phyloP scores from a whole-genome alignment of 305 asterid species.

The Solanum aculeatissimum region DNA sequence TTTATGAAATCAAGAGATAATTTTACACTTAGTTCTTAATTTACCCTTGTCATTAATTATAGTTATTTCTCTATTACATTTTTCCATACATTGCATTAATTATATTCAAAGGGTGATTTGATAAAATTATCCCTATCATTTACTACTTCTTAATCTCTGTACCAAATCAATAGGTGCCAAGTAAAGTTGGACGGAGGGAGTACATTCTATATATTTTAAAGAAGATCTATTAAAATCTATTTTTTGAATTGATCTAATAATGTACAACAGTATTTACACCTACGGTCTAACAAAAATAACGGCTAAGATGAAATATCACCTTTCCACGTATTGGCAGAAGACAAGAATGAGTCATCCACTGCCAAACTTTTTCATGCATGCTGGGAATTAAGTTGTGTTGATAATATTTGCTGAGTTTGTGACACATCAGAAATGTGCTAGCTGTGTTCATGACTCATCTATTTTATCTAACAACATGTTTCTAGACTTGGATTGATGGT shows the following conservation, averaged over 20 bases:
- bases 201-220: no score
- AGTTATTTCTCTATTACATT: no score
- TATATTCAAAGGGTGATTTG: no score
- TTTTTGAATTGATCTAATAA: not conserved
- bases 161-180: no score
- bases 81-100: no score
- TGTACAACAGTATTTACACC: not conserved
- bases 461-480: not conserved
- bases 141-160: no score
- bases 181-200: no score
- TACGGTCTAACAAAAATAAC: not conserved
- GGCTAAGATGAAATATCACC: not conserved
- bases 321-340: not conserved
- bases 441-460: not conserved
- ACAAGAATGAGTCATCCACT: not conserved
- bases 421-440: not conserved
- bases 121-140: no score
- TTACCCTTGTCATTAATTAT: no score
- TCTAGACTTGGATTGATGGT: not conserved
- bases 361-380: not conserved
- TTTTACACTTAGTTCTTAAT: no score
- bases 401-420: not conserved
- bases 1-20: no score
- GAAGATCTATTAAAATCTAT: no score
- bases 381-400: not conserved